Conservation (phyloP, 495 filamentous ascomycete genomes). For the Penicillium bialowiezense region DNA sequence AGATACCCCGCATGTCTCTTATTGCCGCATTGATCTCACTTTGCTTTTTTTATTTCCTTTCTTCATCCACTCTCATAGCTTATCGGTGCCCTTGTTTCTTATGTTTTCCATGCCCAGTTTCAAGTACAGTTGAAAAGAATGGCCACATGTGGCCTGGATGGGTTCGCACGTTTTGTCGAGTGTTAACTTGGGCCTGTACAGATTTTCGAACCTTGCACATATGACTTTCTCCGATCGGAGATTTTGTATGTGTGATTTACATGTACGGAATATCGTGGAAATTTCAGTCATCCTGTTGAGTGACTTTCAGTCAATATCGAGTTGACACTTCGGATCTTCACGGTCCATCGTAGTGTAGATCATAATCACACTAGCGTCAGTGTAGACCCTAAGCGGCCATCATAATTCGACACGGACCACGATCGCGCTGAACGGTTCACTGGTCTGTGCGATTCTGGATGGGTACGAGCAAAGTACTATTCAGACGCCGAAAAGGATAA, state of each 20-base stretch:
- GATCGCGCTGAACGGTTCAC: neutral
- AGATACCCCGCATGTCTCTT: slow-evolving; percentile 20
- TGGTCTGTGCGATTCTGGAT: neutral
- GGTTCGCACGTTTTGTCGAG: neutral
- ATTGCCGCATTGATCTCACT: neutral
- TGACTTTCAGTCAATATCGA: neutral
- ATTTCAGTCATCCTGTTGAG: neutral
- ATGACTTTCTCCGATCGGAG: neutral
- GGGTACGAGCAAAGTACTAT: neutral
- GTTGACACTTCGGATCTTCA: slow-evolving; percentile 6
- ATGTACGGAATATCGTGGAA: slow-evolving; percentile 1
- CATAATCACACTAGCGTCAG: slow-evolving; percentile 10
- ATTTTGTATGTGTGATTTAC: neutral
- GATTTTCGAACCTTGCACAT: neutral
- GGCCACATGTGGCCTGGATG: neutral
- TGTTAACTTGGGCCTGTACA: neutral
- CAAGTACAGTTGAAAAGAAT: too few relatives aligned
- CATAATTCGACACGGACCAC: neutral
- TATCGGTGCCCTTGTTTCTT: neutral
- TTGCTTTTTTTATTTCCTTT: slow-evolving; percentile 17
- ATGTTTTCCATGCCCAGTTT: neutral
- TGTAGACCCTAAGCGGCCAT: neutral
- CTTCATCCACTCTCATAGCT: neutral
- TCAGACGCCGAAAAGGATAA: too few relatives aligned
- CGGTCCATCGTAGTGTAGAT: slow-evolving; percentile 7